Base-by-base conservation (phyloP, 768 basidiomycete species). In the Antrodiella citrinella region DNA sequence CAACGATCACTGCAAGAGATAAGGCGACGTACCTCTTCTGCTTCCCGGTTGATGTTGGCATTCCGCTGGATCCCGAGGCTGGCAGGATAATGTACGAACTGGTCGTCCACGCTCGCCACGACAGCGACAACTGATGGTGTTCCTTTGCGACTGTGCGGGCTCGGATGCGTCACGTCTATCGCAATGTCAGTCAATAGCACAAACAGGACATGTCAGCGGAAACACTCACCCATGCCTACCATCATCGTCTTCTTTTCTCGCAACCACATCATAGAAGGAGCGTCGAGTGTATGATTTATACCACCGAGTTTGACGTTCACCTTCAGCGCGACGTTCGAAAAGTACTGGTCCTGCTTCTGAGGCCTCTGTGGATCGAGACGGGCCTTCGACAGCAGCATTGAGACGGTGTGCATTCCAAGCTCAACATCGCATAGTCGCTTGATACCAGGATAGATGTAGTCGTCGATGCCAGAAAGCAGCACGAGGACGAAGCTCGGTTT, bases 301-400 rank as follows among this genome's bases (percentile, higher is more conserved):
- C 90, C 90, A 3, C 87, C 86, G 1, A 91, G 78, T 65, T 92
- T 92, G 26, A 81, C 80, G 57, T 92, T 92, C 5, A 88, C 75
- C 58, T 92, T 91, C 49, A 91, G 66, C 0, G 85, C 84, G 26
- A 90, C 78, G 54, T 89, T 91, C 9, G 88, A 85, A 49, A 89
- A 76, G 61, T 91, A 92, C 55, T 90, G 86, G 50, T 86, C 82
- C 57, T 86, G 85, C 54, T 79, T 80, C 47, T 57, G 74, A 7
- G 7, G 7, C 7, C 15, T 35, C 30, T 7, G 7, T 7, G 7
- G 7, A 12, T 78, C 73, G 4, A 63, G 67, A 4, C 84, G 61
- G 5, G 82, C 84, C 61, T 88, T 90, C 4, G 55, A 58, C 9
- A 82, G 65, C 22, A 78, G 73, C 80, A 89, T 82, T 57, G 83